Conservation (phyloP, 108 stramenopile genomes). For the Cyclotella atomus region DNA sequence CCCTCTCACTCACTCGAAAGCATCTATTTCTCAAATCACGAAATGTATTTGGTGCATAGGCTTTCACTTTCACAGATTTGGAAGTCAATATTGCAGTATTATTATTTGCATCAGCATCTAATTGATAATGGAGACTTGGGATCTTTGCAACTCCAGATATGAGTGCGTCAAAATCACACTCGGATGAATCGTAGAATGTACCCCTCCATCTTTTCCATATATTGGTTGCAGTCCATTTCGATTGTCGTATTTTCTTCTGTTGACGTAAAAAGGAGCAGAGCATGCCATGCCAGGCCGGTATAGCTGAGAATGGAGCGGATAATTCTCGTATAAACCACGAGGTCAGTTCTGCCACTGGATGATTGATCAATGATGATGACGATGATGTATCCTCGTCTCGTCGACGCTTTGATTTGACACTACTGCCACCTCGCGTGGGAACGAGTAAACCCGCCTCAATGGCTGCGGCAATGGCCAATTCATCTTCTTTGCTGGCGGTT, state of each 20-base stretch:
- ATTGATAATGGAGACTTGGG: constrained; percentile 19
- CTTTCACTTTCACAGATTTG: constrained; percentile 46
- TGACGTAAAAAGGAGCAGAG: constrained; percentile 32
- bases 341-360: constrained; percentile 24
- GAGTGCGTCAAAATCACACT: constrained; percentile 38
- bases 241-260: constrained; percentile 16
- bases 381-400: neutral
- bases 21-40: constrained; percentile 59
- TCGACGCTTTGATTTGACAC: neutral
- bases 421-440: constrained; percentile 12
- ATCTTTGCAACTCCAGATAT: constrained; percentile 31
- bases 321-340: constrained; percentile 45
- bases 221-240: constrained; percentile 14
- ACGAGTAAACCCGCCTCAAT: constrained; percentile 36
- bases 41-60: constrained; percentile 70
- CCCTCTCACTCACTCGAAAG: constrained; percentile 68
- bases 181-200: constrained; percentile 20
- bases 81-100: neutral
- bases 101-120: neutral
- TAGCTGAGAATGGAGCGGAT: constrained; percentile 47
- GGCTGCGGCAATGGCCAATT: constrained; percentile 30
- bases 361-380: constrained; percentile 11
- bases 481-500: constrained; percentile 13
- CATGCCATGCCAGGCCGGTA: constrained; percentile 48
- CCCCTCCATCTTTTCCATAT: constrained; percentile 28